These are phyloP conservation scores for Stagonosporopsis chrysanthemi DNA, from an alignment of 2,329 filamentous ascomycete species.

Conservation along the genomic window DNA sequence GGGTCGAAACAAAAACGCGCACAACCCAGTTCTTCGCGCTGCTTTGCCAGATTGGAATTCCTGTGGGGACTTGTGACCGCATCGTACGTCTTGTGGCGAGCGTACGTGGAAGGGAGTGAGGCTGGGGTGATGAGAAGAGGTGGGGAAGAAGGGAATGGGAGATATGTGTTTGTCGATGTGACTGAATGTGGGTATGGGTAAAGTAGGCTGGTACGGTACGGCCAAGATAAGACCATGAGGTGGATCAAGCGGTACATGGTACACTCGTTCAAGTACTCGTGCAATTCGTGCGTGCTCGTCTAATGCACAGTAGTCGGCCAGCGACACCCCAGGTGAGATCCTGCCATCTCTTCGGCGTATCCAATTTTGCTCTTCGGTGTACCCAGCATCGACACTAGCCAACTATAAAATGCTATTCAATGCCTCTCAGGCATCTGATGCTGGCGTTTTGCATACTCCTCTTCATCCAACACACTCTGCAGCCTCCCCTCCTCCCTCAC, in stretches of 20 bases:
- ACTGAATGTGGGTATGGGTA: neutral
- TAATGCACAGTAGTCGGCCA: neutral
- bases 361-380: neutral
- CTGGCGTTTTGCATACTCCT: constrained; percentile 40
- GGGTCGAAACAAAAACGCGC: no score
- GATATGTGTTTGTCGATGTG: neutral
- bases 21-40: no score
- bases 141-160: neutral
- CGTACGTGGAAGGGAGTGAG: no score
- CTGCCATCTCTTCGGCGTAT: neutral
- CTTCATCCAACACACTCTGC: constrained; percentile 53
- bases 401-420: constrained; percentile 1
- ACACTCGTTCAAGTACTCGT: no score
- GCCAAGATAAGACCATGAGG: neutral
- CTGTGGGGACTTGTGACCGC: no score
- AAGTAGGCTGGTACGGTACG: neutral
- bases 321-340: neutral
- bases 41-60: no score
- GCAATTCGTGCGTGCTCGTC: neutral
- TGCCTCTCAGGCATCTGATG: constrained; percentile 50
- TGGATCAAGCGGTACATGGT: neutral
- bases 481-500: constrained; percentile 53
- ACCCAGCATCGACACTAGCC: neutral
- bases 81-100: no score
- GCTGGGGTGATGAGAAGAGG: no score